Base-by-base conservation (phyloP, 2,329 filamentous ascomycete species). In the Botryotinia narcissicola region DNA sequence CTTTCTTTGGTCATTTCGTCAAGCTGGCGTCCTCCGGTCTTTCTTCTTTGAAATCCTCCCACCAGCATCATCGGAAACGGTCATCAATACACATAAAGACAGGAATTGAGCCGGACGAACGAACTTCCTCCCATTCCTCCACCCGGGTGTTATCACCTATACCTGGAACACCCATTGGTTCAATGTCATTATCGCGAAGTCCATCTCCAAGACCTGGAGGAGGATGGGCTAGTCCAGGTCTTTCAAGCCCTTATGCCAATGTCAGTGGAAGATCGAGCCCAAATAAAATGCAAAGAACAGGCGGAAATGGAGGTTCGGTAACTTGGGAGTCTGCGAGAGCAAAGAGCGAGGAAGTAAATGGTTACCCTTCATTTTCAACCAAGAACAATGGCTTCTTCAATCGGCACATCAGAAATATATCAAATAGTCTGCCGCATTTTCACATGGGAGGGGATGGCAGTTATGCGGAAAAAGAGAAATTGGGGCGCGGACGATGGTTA, bases 301-400 rank as follows among this genome's bases (percentile, higher is more conserved):
- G 70, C 79, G 85, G 73, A 22, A 88, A 86, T 81, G 87, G 87
- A 74, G 86, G 85, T 75, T 83, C 85, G 57, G 90, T 93, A 68
- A 91, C 92, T 35, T 98, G 94, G 94, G 93, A 94, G 73, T 91
- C 92, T 14, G 91, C 93, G 71, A 93, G 93, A 83, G 90, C 91
- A 77, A 92, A 91, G 81, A 94, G 90, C 80, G 88, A 91, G 72
- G 90, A 91, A 74, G 88, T 93, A 74, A 89, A 90, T 80, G 89
- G 91, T 78, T 94, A 94, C 81, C 90, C 93, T 14, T 92, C 92
- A 57, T 96, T 94, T 83, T 90, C 90, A 75, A 94, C 91, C 16
- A 90, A 92, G 79, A 94, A 94, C 80, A 91, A 93, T 79, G 93
- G 94, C 73, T 97, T 97, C 86, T 95, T 98, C 82, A 91, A 90